Evolutionary conservation across 148 eudicot species (phyloP).

Genomic region (Chenopodium quinoa): DNA sequence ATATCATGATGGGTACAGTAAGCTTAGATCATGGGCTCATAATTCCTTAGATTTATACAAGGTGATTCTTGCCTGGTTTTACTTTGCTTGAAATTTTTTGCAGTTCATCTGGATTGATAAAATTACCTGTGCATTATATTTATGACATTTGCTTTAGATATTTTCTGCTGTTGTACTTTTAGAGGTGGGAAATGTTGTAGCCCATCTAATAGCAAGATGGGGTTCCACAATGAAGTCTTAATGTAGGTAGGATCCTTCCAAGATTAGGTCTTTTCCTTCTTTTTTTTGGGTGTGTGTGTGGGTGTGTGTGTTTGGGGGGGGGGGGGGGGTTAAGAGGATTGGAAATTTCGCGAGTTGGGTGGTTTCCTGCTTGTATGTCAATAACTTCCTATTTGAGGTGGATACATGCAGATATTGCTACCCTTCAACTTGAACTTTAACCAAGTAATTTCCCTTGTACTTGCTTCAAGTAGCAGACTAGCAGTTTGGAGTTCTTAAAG

Average conservation of each 20-base stretch:
- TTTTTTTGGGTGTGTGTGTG: background rate
- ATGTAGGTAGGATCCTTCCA: too few species aligned
- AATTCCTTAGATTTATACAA: conserved; percentile 80
- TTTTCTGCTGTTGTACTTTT: background rate
- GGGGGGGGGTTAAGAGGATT: too few species aligned
- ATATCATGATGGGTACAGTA: conserved; percentile 87
- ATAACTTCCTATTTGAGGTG: background rate
- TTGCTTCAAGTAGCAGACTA: background rate
- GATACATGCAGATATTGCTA: background rate
- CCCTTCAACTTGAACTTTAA: background rate
- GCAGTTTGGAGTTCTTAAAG: background rate
- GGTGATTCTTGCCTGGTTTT: conserved; percentile 38
- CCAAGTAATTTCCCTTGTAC: background rate
- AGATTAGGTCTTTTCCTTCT: background rate
- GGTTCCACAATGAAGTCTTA: too few species aligned
- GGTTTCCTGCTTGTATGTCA: background rate
- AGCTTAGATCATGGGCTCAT: conserved; percentile 93
- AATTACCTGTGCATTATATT: background rate
- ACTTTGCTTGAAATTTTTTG: background rate
- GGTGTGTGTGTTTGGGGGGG: too few species aligned
- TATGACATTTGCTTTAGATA: background rate
- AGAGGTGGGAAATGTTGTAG: background rate
- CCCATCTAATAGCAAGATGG: too few species aligned
- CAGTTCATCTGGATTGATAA: background rate
- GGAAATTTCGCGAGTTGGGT: background rate